phyloP scores from a whole-genome alignment of 352 stramenopile genomes.

The Phytophthora palmivora region DNA sequence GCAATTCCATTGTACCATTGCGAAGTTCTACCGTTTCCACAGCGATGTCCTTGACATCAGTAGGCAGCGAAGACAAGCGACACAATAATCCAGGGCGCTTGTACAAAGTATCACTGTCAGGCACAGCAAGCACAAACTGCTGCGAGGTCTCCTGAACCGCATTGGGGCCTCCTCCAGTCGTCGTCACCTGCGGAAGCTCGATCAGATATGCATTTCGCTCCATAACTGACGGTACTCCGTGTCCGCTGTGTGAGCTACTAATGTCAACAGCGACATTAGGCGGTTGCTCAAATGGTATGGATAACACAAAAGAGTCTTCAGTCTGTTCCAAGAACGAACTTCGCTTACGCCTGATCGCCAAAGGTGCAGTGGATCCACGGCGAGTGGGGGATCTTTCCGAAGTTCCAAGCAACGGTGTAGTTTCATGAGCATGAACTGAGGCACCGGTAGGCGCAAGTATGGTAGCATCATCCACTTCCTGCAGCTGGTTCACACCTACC shows the following conservation, averaged over 20 bases:
- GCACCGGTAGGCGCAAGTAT: conserved; percentile 2
- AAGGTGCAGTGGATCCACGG: conserved; percentile 14
- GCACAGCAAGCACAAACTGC: conserved; percentile 83
- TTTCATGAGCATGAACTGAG: conserved; percentile 47
- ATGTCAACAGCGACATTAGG: conserved; percentile 23
- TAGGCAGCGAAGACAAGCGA: conserved; percentile 66
- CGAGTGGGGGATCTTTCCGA: conserved; percentile 29
- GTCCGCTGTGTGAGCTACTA: conserved; percentile 13
- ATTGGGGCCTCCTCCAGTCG: conserved; percentile 36
- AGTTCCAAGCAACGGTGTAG: conserved; percentile 61
- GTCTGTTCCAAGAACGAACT: conserved; percentile 79
- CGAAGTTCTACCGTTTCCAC: conserved; percentile 78
- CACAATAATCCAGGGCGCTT: conserved; percentile 65
- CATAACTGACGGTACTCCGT: conserved; percentile 40
- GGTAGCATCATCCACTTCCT: conserved; percentile 42
- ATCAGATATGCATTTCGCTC: conserved; percentile 82
- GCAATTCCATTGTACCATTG: conserved; percentile 69
- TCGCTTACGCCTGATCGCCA: conserved; percentile 64
- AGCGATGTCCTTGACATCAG: conserved; percentile 73
- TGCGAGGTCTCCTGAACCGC: conserved; percentile 42
- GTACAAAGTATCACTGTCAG: conserved; percentile 60
- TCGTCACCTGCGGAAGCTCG: conserved; percentile 63
- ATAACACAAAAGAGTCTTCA: conserved; percentile 83
- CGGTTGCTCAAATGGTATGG: conserved; percentile 75
- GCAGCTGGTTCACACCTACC: conserved; percentile 80